A percentile compares a stretch with the other conserved stretches of the same genome.
Evolutionary conservation across 1,284 basidiomycete species (phyloP).

Genomic region (Uromyces viciae-fabae): DNA sequence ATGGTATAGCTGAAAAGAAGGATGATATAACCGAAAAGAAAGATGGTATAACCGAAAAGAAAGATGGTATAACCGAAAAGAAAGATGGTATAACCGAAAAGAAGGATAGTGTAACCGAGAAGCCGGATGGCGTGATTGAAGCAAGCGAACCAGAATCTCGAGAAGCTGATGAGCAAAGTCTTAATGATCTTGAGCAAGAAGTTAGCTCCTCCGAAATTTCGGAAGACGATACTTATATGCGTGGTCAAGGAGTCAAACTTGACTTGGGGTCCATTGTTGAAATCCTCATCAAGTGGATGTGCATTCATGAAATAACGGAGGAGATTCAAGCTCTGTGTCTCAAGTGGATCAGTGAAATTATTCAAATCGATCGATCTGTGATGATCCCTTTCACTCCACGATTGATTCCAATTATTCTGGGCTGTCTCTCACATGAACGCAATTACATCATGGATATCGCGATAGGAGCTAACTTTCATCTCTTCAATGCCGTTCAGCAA

Average conservation of each 20-base stretch:
- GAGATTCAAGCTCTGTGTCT: slow-evolving; percentile 60
- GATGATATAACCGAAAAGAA: slow-evolving; percentile 52
- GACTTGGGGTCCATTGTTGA: slow-evolving; percentile 89
- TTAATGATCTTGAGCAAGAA: slow-evolving; percentile 50
- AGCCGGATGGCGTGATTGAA: slow-evolving; percentile 57
- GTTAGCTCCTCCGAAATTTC: slow-evolving; percentile 53
- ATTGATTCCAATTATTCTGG: slow-evolving; percentile 84
- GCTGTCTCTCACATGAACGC: slow-evolving; percentile 87
- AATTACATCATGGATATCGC: slow-evolving; percentile 84
- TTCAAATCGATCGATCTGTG: slow-evolving; percentile 80
- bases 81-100: too few relatives aligned
- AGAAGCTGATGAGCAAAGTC: slow-evolving; percentile 51
- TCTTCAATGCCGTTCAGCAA: slow-evolving; percentile 78
- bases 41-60: too few relatives aligned
- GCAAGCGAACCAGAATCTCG: slow-evolving; percentile 50
- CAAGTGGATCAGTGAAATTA: slow-evolving; percentile 86
- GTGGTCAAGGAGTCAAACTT: slow-evolving; percentile 86
- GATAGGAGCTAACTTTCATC: slow-evolving; percentile 75
- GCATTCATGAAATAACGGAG: slow-evolving; percentile 66
- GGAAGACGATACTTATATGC: slow-evolving; percentile 68
- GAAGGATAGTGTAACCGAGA: slow-evolving; percentile 51
- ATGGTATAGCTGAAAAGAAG: slow-evolving; percentile 57
- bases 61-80: too few relatives aligned
- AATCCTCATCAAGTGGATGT: slow-evolving; percentile 84
- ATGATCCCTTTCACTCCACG: slow-evolving; percentile 92